phyloP scores from a whole-genome alignment of 495 filamentous ascomycete genomes.

The Terfezia claveryi region DNA sequence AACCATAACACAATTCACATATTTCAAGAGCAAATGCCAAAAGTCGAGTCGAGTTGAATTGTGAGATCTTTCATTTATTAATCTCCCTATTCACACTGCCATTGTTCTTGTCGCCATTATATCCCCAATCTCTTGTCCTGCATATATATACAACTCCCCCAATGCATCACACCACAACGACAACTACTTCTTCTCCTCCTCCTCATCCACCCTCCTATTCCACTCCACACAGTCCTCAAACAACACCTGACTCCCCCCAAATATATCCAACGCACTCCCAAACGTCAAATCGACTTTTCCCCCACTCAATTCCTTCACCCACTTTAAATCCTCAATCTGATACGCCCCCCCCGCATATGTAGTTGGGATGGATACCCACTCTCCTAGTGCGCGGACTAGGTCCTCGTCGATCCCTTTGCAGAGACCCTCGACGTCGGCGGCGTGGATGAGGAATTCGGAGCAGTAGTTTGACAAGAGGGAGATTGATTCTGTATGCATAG shows the following conservation, averaged over 20 bases:
- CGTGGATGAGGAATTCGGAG: constrained; percentile 89
- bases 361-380: constrained; percentile 76
- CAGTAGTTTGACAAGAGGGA: constrained; percentile 64
- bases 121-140: no score
- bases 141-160: no score
- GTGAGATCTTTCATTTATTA: no score
- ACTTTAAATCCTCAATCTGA: constrained; percentile 52
- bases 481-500: constrained; percentile 41
- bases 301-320: constrained; percentile 49
- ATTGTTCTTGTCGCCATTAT: no score
- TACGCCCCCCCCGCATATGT: constrained; percentile 93
- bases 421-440: constrained; percentile 93
- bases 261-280: constrained; percentile 87
- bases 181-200: background rate
- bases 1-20: no score
- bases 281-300: constrained; percentile 86
- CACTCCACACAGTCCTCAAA: constrained; percentile 76
- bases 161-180: background rate
- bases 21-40: no score
- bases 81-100: no score
- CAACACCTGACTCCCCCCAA: constrained; percentile 65
- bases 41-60: no score
- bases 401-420: constrained; percentile 76
- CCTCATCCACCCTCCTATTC: constrained; percentile 31
- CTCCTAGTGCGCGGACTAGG: constrained; percentile 49